Percentiles rank a stretch among this genome's conserved stretches.
Evolutionary conservation across 805 yeast genomes (phyloP).

Genomic region (Kazachstania africana): DNA sequence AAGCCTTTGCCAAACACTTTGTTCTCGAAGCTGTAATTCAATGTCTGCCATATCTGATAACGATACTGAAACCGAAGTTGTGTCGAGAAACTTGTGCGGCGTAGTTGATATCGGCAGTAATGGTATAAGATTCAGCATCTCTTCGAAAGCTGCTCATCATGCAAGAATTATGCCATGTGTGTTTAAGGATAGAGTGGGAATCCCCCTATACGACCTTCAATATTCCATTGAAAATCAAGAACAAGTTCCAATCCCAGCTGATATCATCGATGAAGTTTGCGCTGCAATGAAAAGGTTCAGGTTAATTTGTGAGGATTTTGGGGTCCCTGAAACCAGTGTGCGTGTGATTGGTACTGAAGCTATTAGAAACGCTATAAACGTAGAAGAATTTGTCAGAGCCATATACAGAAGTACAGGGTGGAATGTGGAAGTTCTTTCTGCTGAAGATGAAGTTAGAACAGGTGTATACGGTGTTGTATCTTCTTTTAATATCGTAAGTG

Average conservation of each 20-base stretch:
- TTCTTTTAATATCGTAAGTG: slow-evolving; percentile 53
- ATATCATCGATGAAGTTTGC: slow-evolving; percentile 46
- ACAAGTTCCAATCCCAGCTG: slow-evolving; percentile 41
- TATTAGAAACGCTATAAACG: slow-evolving; percentile 56
- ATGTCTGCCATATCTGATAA: slow-evolving; percentile 22
- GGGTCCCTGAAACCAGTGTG: slow-evolving; percentile 50
- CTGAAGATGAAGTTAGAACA: slow-evolving; percentile 53
- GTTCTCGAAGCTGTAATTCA: too few species aligned
- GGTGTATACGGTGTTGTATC: slow-evolving; percentile 70
- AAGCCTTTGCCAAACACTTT: too few species aligned
- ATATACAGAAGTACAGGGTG: slow-evolving; percentile 52
- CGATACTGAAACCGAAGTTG: slow-evolving; percentile 39
- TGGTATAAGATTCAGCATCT: slow-evolving; percentile 61
- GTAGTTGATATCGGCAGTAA: slow-evolving; percentile 72
- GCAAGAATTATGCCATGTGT: slow-evolving; percentile 71
- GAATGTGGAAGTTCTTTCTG: slow-evolving; percentile 48
- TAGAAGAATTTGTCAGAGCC: slow-evolving; percentile 44
- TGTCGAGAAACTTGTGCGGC: slow-evolving; percentile 47
- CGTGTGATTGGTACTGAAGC: slow-evolving; percentile 68
- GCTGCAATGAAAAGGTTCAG: slow-evolving; percentile 57
- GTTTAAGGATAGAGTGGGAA: slow-evolving; percentile 61
- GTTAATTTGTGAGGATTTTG: slow-evolving; percentile 61
- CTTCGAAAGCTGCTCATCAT: slow-evolving; percentile 56
- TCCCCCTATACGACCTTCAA: slow-evolving; percentile 56
- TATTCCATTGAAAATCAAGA: slow-evolving; percentile 28